Evolutionary conservation across 495 filamentous ascomycete species (phyloP), one percentile per base, ranked within the genome.

Genomic region (Xylaria intraflava): DNA sequence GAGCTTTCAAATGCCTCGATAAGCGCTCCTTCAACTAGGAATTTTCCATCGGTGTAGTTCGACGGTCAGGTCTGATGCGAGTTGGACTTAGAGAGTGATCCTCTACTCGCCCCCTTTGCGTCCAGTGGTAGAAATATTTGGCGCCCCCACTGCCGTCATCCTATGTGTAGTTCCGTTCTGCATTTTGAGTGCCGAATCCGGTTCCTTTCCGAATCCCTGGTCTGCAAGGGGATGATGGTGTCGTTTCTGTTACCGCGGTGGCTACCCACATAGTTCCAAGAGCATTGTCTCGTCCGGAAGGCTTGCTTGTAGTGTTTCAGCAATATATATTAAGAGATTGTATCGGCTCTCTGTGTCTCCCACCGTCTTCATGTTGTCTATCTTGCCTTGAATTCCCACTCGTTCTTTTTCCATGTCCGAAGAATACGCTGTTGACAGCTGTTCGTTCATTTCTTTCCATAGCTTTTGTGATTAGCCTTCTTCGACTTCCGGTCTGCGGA

Each of bases 401-500:
- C 55, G 64, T 64, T 51, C 53, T 56, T 64, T 62, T 35, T 61
- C 56, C 56, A n/a, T n/a, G n/a, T 61, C 33, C 51, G 55, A 59
- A 65, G 56, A 62, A 64, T 71, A 64, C 60, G 72, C 69, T 71
- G 72, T 65, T 74, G 69, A 68, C 71, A 70, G 72, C 69, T 64
- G 56, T 69, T 70, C 71, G 68, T 74, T 74, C 72, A 70, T 73
- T 76, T 72, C 65, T 69, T 56, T 65, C 49, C 61, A 68, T 62
- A 56, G 61, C 67, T 64, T 64, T 52, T 68, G 64, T 65, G 62
- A 52, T 59, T 61, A 67, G 57, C 56, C 61, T 57, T 56, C 60
- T 70, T 60, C 57, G 51, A 62, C 68, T 68, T 59, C 66, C 60
- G 69, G 71, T 73, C 70, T 65, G 59, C 62, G n/a, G 69, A 61